These are phyloP conservation scores for Arthroderma sp. DNA, from an alignment of 2,329 filamentous ascomycete genomes.

Conservation along the genomic window DNA sequence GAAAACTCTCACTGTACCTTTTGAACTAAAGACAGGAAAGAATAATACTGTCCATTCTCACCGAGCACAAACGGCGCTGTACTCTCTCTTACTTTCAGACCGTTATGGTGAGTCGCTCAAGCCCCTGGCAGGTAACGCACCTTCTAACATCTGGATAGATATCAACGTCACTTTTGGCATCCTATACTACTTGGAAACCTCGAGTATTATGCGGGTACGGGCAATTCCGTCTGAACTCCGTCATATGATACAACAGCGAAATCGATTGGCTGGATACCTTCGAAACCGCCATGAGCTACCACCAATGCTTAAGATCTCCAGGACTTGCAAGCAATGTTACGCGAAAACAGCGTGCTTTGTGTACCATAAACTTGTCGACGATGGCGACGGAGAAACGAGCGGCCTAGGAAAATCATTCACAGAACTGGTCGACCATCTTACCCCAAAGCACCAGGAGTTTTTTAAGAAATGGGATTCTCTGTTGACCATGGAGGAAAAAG, in stretches of 20 bases:
- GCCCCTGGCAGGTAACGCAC: background rate
- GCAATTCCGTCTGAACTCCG: constrained; percentile 76
- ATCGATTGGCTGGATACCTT: constrained; percentile 73
- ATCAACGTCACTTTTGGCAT: constrained; percentile 81
- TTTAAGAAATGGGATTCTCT: constrained; percentile 92
- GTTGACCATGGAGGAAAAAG: constrained; percentile 86
- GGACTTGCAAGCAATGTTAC: constrained; percentile 76
- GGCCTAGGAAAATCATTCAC: constrained; percentile 72
- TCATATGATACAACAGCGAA: constrained; percentile 94
- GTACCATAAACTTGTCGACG: constrained; percentile 81
- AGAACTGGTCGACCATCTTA: constrained; percentile 66
- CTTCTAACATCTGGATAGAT: constrained; percentile 37
- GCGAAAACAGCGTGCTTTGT: constrained; percentile 83
- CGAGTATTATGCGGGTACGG: constrained; percentile 72
- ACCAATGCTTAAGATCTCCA: constrained; percentile 69
- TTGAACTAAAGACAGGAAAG: constrained; percentile 91
- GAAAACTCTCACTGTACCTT: constrained; percentile 69
- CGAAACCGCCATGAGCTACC: constrained; percentile 72
- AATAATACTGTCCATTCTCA: constrained; percentile 65
- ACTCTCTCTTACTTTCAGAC: constrained; percentile 83
- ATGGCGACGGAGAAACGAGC: constrained; percentile 67
- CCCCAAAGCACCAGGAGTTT: constrained; percentile 60
- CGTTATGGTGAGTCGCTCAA: constrained; percentile 50
- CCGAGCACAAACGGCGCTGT: constrained; percentile 85
- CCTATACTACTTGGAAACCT: constrained; percentile 88